Evolutionary conservation across 208 protist species (phyloP).

Genomic region (Wallacemonas sp.): DNA sequence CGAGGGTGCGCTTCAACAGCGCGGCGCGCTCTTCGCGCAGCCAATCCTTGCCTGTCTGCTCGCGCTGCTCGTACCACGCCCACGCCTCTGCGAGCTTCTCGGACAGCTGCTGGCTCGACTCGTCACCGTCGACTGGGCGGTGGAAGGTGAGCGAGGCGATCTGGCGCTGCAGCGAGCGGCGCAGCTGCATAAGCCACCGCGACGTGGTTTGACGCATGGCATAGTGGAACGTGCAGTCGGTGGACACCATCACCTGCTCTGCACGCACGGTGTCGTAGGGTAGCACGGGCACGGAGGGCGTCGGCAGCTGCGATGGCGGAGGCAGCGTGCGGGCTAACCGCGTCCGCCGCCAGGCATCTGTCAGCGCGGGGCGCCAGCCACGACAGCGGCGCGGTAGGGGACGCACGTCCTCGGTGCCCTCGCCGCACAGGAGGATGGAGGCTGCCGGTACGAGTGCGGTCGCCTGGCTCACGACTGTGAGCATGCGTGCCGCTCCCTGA

Average conservation of each 20-base stretch:
- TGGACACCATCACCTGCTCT: conserved; percentile 38
- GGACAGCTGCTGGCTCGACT: not conserved
- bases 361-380: conserved; percentile 74
- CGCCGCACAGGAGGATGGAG: conserved; percentile 65
- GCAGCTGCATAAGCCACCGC: conserved; percentile 68
- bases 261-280: conserved; percentile 74
- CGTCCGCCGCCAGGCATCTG: conserved; percentile 74
- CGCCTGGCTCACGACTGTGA: conserved; percentile 24
- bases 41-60: conserved; percentile 45
- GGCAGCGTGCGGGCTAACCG: conserved; percentile 58
- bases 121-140: conserved; percentile 6
- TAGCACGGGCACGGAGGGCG: conserved; percentile 39
- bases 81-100: conserved; percentile 56
- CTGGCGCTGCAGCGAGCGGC: conserved; percentile 35
- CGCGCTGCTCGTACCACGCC: conserved; percentile 70
- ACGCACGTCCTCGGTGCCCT: conserved; percentile 39
- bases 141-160: conserved; percentile 26
- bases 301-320: conserved; percentile 69
- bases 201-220: conserved; percentile 66
- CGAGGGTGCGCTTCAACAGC: not conserved
- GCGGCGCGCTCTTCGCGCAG: conserved; percentile 67
- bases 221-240: conserved; percentile 54
- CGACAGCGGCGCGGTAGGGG: conserved; percentile 57
- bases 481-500: not conserved
- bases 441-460: conserved; percentile 57